A percentile compares a stretch with the other conserved stretches of the same genome.
phyloP scores from a whole-genome alignment of 257 asterid species.

The Schizonepeta tenuifolia region DNA sequence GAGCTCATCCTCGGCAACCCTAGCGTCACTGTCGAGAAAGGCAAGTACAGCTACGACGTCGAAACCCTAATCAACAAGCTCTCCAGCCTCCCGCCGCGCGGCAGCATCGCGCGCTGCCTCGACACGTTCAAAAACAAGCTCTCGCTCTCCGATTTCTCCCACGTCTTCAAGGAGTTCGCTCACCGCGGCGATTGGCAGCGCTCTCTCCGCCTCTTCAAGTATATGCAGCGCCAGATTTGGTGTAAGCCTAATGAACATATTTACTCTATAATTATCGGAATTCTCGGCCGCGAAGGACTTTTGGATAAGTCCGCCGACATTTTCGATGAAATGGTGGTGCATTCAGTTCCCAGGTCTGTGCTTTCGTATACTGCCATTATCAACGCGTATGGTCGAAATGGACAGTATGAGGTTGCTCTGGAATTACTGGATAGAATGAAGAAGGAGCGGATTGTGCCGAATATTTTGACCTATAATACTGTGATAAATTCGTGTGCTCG shows the following conservation, averaged over 20 bases:
- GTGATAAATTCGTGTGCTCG: constrained; percentile 86
- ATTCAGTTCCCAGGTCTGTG: constrained; percentile 64
- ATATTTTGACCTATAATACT: constrained; percentile 87
- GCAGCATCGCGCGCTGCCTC: constrained; percentile 95
- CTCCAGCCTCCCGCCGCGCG: constrained; percentile 96
- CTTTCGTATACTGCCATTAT: constrained; percentile 83
- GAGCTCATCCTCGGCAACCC: constrained; percentile 90
- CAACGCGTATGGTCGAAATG: constrained; percentile 89
- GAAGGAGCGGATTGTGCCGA: constrained; percentile 73
- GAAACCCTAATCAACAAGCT: constrained; percentile 97
- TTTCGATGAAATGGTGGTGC: constrained; percentile 79
- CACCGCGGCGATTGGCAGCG: constrained; percentile 96
- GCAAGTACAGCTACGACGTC: constrained; percentile 93
- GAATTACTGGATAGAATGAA: constrained; percentile 78
- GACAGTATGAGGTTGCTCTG: constrained; percentile 72
- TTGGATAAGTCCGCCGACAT: constrained; percentile 83
- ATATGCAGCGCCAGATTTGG: constrained; percentile 98
- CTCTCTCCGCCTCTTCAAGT: constrained; percentile 88
- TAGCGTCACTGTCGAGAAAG: constrained; percentile 82
- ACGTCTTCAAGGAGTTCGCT: constrained; percentile 85
- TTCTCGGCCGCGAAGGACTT: constrained; percentile 86
- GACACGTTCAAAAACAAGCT: constrained; percentile 86
- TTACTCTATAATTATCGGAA: constrained; percentile 74
- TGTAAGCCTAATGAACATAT: constrained; percentile 94
- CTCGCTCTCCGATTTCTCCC: constrained; percentile 82